Base-by-base conservation (phyloP, 306 rosid genomes). In the Vigna reflexopilosa region DNA sequence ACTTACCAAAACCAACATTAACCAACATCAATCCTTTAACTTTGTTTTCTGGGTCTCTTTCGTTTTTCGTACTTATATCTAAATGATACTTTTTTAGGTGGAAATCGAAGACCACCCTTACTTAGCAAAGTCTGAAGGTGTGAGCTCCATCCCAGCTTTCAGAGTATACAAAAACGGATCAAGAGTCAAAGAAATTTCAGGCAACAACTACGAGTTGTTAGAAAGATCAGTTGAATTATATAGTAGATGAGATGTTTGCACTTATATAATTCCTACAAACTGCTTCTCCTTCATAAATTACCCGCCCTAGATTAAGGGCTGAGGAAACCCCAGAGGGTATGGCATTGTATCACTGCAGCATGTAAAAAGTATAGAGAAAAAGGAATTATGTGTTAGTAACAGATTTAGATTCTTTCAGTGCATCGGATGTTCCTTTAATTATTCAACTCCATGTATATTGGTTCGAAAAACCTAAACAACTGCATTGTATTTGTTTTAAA, bases 91-190 rank as follows among this genome's bases (percentile, higher is more conserved):
- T 42, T 34, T 75, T 72, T 72, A 93, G 98, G 97, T 94, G 72
- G 98, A 89, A 65, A 86, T 94, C 5, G 98, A 94, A 79, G 93
- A 94, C 65, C 91, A 92, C 70, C 97, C 98, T 0, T 89, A 86
- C 89, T 61, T 94, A 20, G 92, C 87, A 2, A 94, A 94, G 82
- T 85, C 88, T 67, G 97, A 92, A 90, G 86, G 88, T 12, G 93
- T 92, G 76, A 85, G 45, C 64, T 81, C 84, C 26, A 63, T 80
- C 36, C 98, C 98, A 61, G 79, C 86, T 3, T 94, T 92, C 83
- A 94, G 83, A 80, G 90, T 94, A 85, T 94, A 94, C 81, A 94
- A 88, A 81, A 92, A 94, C 49, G 97, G 98, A 70, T 89, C 91
- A 61, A 85, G 88, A 73, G 93, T 92, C 55, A 84, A 85, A 75